These are phyloP conservation scores for Ormosia semicastrata DNA, from an alignment of 306 rosid genomes.

Conservation along the genomic window DNA sequence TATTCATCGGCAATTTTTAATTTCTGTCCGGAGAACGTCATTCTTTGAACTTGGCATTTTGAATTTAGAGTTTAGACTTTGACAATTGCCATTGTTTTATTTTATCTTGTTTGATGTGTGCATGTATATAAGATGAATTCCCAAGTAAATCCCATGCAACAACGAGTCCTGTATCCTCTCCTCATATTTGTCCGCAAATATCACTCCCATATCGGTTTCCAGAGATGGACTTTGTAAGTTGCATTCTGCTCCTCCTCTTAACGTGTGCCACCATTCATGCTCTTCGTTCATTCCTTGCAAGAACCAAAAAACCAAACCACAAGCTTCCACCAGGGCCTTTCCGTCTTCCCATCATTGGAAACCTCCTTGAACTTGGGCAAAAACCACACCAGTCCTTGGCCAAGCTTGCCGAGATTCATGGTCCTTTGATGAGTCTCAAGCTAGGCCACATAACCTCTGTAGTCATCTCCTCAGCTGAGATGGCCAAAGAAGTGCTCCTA, in stretches of 20 bases:
- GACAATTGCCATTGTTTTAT: too few relatives aligned
- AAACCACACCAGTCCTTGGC: conserved; percentile 41
- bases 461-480: conserved; percentile 31
- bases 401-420: conserved; percentile 30
- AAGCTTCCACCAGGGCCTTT: conserved; percentile 60
- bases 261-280: neutral
- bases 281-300: neutral
- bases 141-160: too few relatives aligned
- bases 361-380: conserved; percentile 41
- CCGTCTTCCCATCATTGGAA: conserved; percentile 27
- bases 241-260: neutral
- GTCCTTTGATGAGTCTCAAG: conserved; percentile 38
- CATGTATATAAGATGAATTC: too few relatives aligned
- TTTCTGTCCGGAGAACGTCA: too few relatives aligned
- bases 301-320: neutral
- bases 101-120: too few relatives aligned
- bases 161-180: too few relatives aligned
- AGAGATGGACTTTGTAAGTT: conserved; percentile 1
- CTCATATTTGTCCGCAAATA: too few relatives aligned
- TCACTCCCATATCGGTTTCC: too few relatives aligned
- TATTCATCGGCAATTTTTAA: too few relatives aligned
- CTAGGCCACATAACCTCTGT: conserved; percentile 41
- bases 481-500: conserved; percentile 40
- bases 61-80: too few relatives aligned
- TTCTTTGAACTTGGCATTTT: too few relatives aligned